Percentiles rank a stretch among this genome's conserved stretches.
These are phyloP conservation scores for Artemisia tridentata DNA, from an alignment of 129 eudicot species.

Conservation along the genomic window DNA sequence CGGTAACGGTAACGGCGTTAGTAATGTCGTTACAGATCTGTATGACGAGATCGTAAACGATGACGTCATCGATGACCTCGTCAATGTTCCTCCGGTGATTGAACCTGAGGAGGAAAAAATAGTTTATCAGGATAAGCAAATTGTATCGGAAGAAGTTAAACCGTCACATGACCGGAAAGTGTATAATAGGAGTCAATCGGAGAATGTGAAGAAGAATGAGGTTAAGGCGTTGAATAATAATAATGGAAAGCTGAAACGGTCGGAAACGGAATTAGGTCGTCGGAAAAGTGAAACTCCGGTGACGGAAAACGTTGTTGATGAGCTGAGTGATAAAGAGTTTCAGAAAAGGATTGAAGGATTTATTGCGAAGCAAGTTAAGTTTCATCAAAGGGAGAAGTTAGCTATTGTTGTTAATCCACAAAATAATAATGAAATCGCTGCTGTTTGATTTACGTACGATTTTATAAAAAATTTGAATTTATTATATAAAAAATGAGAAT, in stretches of 20 bases:
- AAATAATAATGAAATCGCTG: not conserved
- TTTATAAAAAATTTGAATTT: not conserved
- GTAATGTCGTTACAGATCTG: conserved; percentile 32
- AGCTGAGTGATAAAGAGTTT: conserved; percentile 74
- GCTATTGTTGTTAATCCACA: conserved; percentile 45
- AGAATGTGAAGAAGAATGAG: conserved; percentile 36
- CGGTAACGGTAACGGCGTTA: conserved; percentile 7
- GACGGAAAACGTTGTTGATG: conserved; percentile 43
- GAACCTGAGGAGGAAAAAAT: conserved; percentile 27
- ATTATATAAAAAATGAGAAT: too few species aligned
- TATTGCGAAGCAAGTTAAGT: conserved; percentile 78
- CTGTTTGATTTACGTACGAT: conserved; percentile 8
- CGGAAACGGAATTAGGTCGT: conserved; percentile 51
- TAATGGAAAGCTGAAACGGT: conserved; percentile 41
- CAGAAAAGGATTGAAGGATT: conserved; percentile 67
- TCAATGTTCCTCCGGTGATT: conserved; percentile 23
- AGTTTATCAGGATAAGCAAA: conserved; percentile 60
- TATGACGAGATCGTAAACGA: conserved; percentile 35
- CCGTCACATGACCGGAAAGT: conserved; percentile 23
- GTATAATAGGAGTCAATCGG: conserved; percentile 44
- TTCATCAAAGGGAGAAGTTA: conserved; percentile 68
- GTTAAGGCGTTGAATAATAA: not conserved
- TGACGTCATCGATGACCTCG: conserved; percentile 1
- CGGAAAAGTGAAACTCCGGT: conserved; percentile 25
- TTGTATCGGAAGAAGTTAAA: conserved; percentile 41